Conservation (phyloP, 441 rosid species). For the Capsella rubella region DNA sequence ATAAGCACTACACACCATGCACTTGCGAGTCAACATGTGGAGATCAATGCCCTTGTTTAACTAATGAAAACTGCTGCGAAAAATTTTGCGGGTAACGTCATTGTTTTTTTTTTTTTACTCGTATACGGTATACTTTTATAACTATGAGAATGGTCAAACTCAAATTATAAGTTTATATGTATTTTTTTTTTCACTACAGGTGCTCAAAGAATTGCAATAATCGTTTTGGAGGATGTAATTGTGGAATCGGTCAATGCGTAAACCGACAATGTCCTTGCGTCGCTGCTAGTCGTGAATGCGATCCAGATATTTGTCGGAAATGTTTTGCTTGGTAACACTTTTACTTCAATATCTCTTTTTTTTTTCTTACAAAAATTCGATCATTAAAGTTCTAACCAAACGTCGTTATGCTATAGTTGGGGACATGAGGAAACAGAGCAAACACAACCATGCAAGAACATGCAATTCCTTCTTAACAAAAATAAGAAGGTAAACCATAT, state of each 20-base stretch:
- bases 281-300: slow-evolving; percentile 95
- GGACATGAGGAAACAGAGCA: slow-evolving; percentile 83
- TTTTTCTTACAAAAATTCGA: not conserved
- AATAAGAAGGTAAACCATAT: slow-evolving; percentile 69
- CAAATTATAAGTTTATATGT: too few relatives aligned
- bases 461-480: slow-evolving; percentile 81
- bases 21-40: slow-evolving; percentile 86
- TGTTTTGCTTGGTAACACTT: slow-evolving; percentile 59
- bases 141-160: too few relatives aligned
- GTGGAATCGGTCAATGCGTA: slow-evolving; percentile 91
- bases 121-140: too few relatives aligned
- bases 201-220: slow-evolving; percentile 87
- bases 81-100: slow-evolving; percentile 92
- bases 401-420: slow-evolving; percentile 54
- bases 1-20: slow-evolving; percentile 88
- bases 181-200: slow-evolving; percentile 49
- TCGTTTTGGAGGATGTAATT: slow-evolving; percentile 89
- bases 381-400: not conserved
- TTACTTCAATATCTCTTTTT: not conserved
- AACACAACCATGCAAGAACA: slow-evolving; percentile 77
- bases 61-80: slow-evolving; percentile 85
- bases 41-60: slow-evolving; percentile 76
- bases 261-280: slow-evolving; percentile 92
- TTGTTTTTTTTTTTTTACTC: slow-evolving; percentile 18
- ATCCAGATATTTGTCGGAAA: slow-evolving; percentile 90